phyloP scores from a whole-genome alignment of 495 filamentous ascomycete genomes.

The Aspergillus haitiensis region DNA sequence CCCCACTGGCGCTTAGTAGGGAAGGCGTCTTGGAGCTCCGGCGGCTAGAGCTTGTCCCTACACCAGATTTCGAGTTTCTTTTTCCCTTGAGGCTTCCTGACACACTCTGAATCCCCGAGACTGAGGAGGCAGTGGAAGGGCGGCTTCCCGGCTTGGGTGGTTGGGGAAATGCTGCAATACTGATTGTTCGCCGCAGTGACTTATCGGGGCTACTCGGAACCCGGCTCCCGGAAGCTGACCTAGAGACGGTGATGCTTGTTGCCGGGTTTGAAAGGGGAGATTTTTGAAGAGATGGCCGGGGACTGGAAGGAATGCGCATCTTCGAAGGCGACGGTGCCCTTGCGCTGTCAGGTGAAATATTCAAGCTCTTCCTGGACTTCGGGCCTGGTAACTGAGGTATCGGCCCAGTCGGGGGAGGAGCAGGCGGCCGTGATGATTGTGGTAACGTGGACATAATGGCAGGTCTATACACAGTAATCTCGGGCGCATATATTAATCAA shows the following conservation, averaged over 20 bases:
- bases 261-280: conserved; percentile 50
- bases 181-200: conserved; percentile 78
- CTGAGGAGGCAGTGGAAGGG: conserved; percentile 44
- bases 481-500: not conserved
- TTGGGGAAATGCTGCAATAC: conserved; percentile 90
- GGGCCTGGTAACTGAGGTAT: conserved; percentile 68
- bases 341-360: conserved; percentile 46
- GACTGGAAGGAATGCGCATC: conserved; percentile 64
- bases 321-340: conserved; percentile 51
- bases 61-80: conserved; percentile 42
- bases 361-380: conserved; percentile 68
- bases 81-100: conserved; percentile 34
- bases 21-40: conserved; percentile 63
- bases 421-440: conserved; percentile 59
- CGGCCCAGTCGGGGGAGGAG: conserved; percentile 63
- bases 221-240: conserved; percentile 41
- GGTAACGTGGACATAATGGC: conserved; percentile 56
- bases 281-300: conserved; percentile 53
- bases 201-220: conserved; percentile 53
- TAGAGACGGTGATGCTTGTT: conserved; percentile 37
- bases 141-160: conserved; percentile 66
- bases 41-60: conserved; percentile 46
- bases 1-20: conserved; percentile 74
- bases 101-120: conserved; percentile 31
- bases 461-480: not conserved